Evolutionary conservation across 2,329 filamentous ascomycete genomes (phyloP).

Genomic region (Zymoseptoria ardabiliae): DNA sequence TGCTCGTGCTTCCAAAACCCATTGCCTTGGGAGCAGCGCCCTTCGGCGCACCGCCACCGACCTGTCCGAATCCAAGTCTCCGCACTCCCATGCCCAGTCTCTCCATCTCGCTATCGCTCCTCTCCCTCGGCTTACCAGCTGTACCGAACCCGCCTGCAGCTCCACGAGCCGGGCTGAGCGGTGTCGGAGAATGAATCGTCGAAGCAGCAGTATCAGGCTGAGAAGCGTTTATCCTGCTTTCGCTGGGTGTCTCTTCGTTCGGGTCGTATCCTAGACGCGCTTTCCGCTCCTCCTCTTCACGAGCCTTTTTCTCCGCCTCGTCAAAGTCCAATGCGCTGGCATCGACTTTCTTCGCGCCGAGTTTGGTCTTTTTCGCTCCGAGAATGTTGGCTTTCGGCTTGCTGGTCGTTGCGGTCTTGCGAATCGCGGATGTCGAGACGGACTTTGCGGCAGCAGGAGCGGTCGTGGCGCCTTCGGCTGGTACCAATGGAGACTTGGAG

Average conservation of each 20-base stretch:
- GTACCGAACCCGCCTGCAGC: slow-evolving; percentile 51
- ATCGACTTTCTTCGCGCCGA: slow-evolving; percentile 65
- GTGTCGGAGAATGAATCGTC: slow-evolving; percentile 66
- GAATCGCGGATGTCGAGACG: slow-evolving; percentile 71
- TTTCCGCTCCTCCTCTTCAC: slow-evolving; percentile 93
- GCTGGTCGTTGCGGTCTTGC: slow-evolving; percentile 60
- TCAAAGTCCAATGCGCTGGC: slow-evolving; percentile 82
- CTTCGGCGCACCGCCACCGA: slow-evolving; percentile 47
- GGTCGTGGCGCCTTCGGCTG: slow-evolving; percentile 47
- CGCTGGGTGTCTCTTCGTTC: slow-evolving; percentile 60
- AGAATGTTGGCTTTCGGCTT: slow-evolving; percentile 59
- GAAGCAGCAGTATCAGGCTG: slow-evolving; percentile 36
- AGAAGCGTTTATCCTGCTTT: slow-evolving; percentile 38
- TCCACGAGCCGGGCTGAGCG: slow-evolving; percentile 57
- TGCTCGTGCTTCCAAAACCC: slow-evolving; percentile 68
- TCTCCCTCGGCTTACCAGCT: slow-evolving; percentile 45
- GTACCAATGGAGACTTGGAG: slow-evolving; percentile 70
- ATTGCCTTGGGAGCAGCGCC: slow-evolving; percentile 51
- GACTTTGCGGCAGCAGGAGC: slow-evolving; percentile 62
- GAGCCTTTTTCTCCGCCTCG: slow-evolving; percentile 92
- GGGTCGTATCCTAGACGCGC: slow-evolving; percentile 93
- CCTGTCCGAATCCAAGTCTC: slow-evolving; percentile 80
- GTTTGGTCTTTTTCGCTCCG: slow-evolving; percentile 60
- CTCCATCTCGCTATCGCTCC: slow-evolving; percentile 70
- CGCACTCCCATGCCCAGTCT: slow-evolving; percentile 81